A percentile compares a stretch with the other conserved stretches of the same genome.
Evolutionary conservation across 108 stramenopile species (phyloP).

Genomic region (Nitzschia sp.): DNA sequence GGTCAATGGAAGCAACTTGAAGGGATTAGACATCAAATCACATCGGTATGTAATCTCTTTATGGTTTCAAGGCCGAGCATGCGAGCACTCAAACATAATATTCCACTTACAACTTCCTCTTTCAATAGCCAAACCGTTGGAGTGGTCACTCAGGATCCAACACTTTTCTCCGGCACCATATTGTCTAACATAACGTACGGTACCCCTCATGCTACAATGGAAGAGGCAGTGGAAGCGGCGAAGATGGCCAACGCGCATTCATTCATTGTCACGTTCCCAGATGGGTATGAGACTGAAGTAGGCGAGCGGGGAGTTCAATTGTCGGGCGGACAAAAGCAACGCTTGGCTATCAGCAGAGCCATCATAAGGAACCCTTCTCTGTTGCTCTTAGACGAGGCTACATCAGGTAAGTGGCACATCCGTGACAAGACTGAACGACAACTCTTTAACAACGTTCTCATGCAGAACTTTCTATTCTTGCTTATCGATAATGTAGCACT

Average conservation of each 20-base stretch:
- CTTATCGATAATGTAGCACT: constrained; percentile 28
- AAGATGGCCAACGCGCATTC: constrained; percentile 89
- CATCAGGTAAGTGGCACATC: constrained; percentile 27
- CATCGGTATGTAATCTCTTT: constrained; percentile 24
- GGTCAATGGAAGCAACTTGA: constrained; percentile 83
- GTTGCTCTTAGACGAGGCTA: constrained; percentile 90
- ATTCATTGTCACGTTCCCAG: constrained; percentile 76
- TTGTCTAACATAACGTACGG: constrained; percentile 94
- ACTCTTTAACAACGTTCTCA: too few species aligned
- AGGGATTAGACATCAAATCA: constrained; percentile 60
- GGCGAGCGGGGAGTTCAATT: constrained; percentile 86
- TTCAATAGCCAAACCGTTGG: constrained; percentile 70
- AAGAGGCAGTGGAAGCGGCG: constrained; percentile 84
- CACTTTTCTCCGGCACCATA: constrained; percentile 88
- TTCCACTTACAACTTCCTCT: background rate
- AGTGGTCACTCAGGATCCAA: constrained; percentile 91
- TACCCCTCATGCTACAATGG: constrained; percentile 43
- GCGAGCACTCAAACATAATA: background rate
- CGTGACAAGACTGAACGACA: too few species aligned
- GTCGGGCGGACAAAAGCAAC: constrained; percentile 92
- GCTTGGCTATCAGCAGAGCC: constrained; percentile 92
- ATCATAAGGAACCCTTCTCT: constrained; percentile 78
- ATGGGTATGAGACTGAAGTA: constrained; percentile 90
- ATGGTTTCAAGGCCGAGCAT: background rate
- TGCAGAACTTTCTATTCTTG: background rate